Evolutionary conservation across 768 basidiomycete genomes (phyloP).

Genomic region (Pleurotus pulmonarius): DNA sequence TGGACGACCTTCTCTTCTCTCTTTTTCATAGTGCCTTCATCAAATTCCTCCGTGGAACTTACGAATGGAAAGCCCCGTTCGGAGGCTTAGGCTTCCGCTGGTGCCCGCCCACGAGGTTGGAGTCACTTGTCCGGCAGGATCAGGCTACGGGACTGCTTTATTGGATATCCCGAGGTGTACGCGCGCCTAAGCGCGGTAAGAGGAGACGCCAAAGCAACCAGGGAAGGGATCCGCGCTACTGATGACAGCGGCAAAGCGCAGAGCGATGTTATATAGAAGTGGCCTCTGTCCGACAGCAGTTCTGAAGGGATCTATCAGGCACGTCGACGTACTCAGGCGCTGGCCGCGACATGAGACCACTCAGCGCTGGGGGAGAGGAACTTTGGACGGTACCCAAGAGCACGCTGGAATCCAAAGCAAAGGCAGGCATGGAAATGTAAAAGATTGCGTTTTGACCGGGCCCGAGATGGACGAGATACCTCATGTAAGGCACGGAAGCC

Average conservation of each 20-base stretch:
- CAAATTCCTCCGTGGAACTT: conserved; percentile 5
- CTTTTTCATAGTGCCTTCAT: not conserved
- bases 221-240: conserved; percentile 7
- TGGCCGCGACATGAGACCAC: not conserved
- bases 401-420: not conserved
- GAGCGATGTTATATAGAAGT: not conserved
- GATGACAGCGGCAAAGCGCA: not conserved
- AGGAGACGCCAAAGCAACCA: not conserved
- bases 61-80: not conserved
- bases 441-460: not conserved
- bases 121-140: not conserved
- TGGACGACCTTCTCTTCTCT: not conserved
- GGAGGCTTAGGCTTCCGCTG: not conserved
- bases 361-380: not conserved
- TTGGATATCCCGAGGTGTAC: not conserved
- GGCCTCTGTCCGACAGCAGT: not conserved
- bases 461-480: not conserved
- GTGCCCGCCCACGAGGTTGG: not conserved
- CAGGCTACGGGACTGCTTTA: not conserved
- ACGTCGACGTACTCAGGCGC: not conserved
- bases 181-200: not conserved
- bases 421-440: not conserved
- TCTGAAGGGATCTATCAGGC: not conserved
- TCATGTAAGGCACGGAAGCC: conserved; percentile 2
- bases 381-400: not conserved